Base-by-base conservation (phyloP, 1,139 yeast species). In the Yamadazyma triangularis region DNA sequence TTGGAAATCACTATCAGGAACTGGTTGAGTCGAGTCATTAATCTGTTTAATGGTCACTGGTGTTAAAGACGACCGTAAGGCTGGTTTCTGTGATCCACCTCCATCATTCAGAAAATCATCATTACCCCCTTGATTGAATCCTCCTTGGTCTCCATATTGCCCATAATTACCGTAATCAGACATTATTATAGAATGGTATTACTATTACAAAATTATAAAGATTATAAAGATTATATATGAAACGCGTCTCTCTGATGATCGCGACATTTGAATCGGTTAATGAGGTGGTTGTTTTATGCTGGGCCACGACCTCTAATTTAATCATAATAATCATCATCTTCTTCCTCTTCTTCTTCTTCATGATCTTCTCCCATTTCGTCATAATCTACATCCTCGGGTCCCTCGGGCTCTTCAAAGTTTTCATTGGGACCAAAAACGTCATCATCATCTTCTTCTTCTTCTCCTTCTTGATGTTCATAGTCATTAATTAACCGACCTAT, bases 11-110 rank as follows among this genome's bases (percentile, higher is more conserved):
- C 85, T 87, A 49, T 86, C 96, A 26, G 84, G 83, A 7, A 74
- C 71, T 4, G 64, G 64, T 42, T 79, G 86, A 14, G 70, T 62
- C 4, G 93, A 77, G 30, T 79, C 86, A 38, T 70, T 62, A 36
- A 87, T 68, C 57, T 85, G 94, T 49, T 83, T 83, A 47, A 88
- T 78, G 2, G 95, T 86, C 10, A 87, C 91, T 0, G 96, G 94
- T 1, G 88, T 80, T 28, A 86, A 55, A 10, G 77, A 53, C 32
- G 65, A 55, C 39, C 77, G 56, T 33, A 61, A 47, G 41, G 59
- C 64, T 36, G 54, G 52, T 44, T 53, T 56, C 37, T 60, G 67
- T 8, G 66, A 53, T 8, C 35, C 27, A 4, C 23, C 32, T 27
- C 30, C 35, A 7, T 41, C 42, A 14, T 33, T 32, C 11, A 35